These are phyloP conservation scores for Echium plantagineum DNA, from an alignment of 257 asterid species.

Conservation along the genomic window DNA sequence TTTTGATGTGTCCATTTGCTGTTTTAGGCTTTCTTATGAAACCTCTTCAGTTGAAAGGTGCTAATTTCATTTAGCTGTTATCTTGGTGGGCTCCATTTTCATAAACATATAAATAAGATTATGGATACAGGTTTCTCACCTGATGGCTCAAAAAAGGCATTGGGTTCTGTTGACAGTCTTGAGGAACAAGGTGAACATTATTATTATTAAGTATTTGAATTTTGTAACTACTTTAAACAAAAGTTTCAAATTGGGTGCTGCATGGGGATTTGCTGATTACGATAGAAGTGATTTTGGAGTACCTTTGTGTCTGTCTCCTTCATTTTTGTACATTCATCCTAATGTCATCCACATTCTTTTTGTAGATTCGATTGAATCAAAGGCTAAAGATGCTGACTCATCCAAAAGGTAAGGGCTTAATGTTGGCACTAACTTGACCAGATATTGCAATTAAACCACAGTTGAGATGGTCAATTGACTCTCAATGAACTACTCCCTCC, in stretches of 20 bases:
- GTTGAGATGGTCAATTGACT: too few species aligned
- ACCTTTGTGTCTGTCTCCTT: background rate
- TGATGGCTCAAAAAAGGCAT: slow-evolving; percentile 38
- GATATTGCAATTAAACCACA: slow-evolving; percentile 8
- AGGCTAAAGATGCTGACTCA: slow-evolving; percentile 32
- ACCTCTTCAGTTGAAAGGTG: slow-evolving; percentile 89
- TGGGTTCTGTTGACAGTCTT: slow-evolving; percentile 27
- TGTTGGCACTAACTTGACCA: background rate
- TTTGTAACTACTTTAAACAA: too few species aligned
- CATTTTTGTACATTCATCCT: background rate
- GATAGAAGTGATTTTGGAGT: background rate
- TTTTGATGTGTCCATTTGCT: slow-evolving; percentile 89
- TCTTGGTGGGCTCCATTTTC: slow-evolving; percentile 8
- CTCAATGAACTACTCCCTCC: too few species aligned
- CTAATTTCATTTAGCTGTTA: slow-evolving; percentile 8
- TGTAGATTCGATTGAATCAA: slow-evolving; percentile 15
- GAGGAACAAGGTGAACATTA: slow-evolving; percentile 43
- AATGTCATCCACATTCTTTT: slow-evolving; percentile 5
- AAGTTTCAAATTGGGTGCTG: background rate
- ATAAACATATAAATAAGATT: slow-evolving; percentile 12
- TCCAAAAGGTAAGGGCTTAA: slow-evolving; percentile 17
- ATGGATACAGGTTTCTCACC: slow-evolving; percentile 54
- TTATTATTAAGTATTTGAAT: background rate
- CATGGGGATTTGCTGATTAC: background rate
- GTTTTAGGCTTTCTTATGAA: slow-evolving; percentile 73